These are phyloP conservation scores for Hyphodiscus sp. DNA, from an alignment of 2,329 filamentous ascomycete species.

Conservation along the genomic window DNA sequence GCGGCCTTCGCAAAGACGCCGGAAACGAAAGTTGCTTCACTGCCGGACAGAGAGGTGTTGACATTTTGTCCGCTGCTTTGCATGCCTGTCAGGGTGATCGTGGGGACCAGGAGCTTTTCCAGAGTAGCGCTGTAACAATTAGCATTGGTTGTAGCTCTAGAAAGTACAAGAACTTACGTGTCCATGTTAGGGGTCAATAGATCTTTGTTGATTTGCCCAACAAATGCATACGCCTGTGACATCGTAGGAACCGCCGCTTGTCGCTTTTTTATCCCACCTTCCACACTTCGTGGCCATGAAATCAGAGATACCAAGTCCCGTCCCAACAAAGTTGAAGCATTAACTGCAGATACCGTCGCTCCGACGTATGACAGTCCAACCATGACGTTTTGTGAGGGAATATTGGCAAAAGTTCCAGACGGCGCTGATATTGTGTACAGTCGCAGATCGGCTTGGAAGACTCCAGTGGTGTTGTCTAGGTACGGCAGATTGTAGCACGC, in stretches of 20 bases:
- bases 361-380: conserved; percentile 50
- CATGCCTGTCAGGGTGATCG: conserved; percentile 58
- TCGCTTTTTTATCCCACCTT: conserved; percentile 11
- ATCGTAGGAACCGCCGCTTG: conserved; percentile 32
- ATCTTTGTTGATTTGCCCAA: conserved; percentile 58
- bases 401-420: conserved; percentile 43
- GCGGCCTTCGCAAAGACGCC: conserved; percentile 57
- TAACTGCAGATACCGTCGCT: conserved; percentile 44
- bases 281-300: conserved; percentile 19
- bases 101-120: conserved; percentile 59
- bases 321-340: conserved; percentile 21
- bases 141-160: conserved; percentile 34
- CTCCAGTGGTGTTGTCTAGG: conserved; percentile 59
- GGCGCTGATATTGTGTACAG: conserved; percentile 64
- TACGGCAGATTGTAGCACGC: conserved; percentile 78
- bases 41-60: conserved; percentile 58
- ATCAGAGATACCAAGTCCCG: conserved; percentile 20
- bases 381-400: conserved; percentile 45
- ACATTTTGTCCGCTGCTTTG: conserved; percentile 45
- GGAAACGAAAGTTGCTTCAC: conserved; percentile 64
- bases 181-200: conserved; percentile 49
- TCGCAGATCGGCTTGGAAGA: conserved; percentile 71
- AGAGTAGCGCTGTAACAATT: conserved; percentile 31
- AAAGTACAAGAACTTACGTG: conserved; percentile 43
- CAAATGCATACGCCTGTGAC: conserved; percentile 60